Conservation (phyloP, 129 eudicot genomes). For the Artemisia annua region DNA sequence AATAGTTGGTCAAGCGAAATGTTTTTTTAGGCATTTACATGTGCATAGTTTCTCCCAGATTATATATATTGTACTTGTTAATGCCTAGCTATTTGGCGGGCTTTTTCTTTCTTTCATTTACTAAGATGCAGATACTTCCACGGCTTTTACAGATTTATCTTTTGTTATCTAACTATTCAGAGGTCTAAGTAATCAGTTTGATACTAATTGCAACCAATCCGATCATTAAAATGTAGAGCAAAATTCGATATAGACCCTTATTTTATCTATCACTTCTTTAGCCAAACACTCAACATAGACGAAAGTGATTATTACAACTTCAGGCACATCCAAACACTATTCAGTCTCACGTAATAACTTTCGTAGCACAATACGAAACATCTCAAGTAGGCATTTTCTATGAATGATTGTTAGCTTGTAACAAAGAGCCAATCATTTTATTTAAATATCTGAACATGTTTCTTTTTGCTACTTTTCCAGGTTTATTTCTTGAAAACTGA, state of each 20-base stretch:
- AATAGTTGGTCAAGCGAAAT: background rate
- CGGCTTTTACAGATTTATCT: background rate
- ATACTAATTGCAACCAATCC: background rate
- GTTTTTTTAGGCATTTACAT: constrained; percentile 19
- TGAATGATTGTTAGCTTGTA: background rate
- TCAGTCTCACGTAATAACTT: background rate
- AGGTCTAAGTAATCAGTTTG: background rate
- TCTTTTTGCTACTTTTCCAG: constrained; percentile 27
- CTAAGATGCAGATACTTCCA: background rate
- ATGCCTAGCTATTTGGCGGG: background rate
- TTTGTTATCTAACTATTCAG: background rate
- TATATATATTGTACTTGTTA: background rate
- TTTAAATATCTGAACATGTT: background rate
- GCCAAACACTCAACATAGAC: background rate
- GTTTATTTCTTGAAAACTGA: constrained; percentile 24
- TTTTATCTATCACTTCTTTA: no score
- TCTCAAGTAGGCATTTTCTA: background rate
- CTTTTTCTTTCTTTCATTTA: background rate
- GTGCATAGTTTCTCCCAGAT: constrained; percentile 10
- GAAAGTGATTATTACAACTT: background rate
- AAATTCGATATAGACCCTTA: background rate
- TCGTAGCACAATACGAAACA: background rate
- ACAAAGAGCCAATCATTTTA: background rate
- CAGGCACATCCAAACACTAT: background rate
- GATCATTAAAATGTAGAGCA: no score